These are phyloP conservation scores for Lentinus brumalis DNA, from an alignment of 768 basidiomycete genomes.

Conservation along the genomic window DNA sequence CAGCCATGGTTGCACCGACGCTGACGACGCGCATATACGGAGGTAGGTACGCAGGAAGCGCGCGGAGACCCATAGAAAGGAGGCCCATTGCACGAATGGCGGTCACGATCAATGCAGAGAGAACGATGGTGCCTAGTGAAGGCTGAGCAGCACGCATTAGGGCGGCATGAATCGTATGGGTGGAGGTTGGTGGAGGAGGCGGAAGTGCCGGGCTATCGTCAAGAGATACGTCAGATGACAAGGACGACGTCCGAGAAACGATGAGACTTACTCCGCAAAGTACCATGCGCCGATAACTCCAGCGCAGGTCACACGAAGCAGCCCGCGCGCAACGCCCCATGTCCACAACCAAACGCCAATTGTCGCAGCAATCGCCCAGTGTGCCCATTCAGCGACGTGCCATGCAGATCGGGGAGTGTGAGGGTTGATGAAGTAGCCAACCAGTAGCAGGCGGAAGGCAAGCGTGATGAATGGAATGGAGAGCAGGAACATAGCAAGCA, in stretches of 20 bases:
- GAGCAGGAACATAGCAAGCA: constrained; percentile 64
- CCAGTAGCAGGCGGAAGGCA: constrained; percentile 73
- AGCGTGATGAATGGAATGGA: constrained; percentile 82
- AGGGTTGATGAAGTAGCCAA: constrained; percentile 57
- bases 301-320: constrained; percentile 74
- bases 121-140: constrained; percentile 76
- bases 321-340: constrained; percentile 77
- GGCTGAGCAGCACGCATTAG: constrained; percentile 78
- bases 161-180: constrained; percentile 76
- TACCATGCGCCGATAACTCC: constrained; percentile 94
- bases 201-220: constrained; percentile 30
- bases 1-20: constrained; percentile 39
- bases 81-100: constrained; percentile 61
- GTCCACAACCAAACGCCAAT: constrained; percentile 68
- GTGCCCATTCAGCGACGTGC: constrained; percentile 66
- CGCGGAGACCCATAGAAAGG: constrained; percentile 50
- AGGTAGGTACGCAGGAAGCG: constrained; percentile 56
- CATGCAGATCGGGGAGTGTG: constrained; percentile 45
- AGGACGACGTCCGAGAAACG: too few relatives aligned
- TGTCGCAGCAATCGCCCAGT: constrained; percentile 67
- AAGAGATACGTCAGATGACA: background rate
- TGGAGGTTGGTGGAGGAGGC: constrained; percentile 52
- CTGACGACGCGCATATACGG: constrained; percentile 45
- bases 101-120: constrained; percentile 78
- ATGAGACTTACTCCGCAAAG: constrained; percentile 58